Percentiles rank a stretch among this genome's conserved stretches.
These are phyloP conservation scores for Gracilariopsis chorda DNA, from an alignment of 23 red algal genomes.

Conservation along the genomic window DNA sequence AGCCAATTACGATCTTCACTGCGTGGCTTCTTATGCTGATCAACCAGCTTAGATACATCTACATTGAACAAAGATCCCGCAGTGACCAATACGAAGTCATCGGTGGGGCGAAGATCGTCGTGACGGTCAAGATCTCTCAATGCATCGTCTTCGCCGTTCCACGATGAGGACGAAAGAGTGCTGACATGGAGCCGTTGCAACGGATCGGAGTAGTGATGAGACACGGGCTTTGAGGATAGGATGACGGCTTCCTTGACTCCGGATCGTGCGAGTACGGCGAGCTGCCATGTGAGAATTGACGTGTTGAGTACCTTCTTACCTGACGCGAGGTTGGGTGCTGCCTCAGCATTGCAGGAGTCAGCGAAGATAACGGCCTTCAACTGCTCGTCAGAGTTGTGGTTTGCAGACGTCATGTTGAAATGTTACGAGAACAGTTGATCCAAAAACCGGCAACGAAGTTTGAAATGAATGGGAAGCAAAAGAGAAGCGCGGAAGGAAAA, in stretches of 20 bases:
- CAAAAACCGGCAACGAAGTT: too few species aligned
- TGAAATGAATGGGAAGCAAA: too few species aligned
- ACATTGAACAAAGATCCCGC: constrained; percentile 61
- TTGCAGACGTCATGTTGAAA: constrained; percentile 8
- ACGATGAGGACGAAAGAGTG: constrained; percentile 8
- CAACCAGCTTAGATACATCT: constrained; percentile 45
- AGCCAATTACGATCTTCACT: constrained; percentile 69
- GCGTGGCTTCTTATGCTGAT: constrained; percentile 50
- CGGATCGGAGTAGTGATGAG: constrained; percentile 8
- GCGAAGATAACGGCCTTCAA: constrained; percentile 65
- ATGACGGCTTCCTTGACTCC: constrained; percentile 66
- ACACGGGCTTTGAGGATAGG: constrained; percentile 9
- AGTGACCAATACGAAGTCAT: constrained; percentile 77
- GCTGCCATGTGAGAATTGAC: constrained; percentile 56
- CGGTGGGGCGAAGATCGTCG: constrained; percentile 64
- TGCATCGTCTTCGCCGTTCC: constrained; percentile 56
- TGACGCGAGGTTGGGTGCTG: background rate
- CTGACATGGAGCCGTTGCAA: constrained; percentile 20
- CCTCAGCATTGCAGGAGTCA: constrained; percentile 31
- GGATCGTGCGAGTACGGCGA: constrained; percentile 57
- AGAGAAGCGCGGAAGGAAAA: too few species aligned
- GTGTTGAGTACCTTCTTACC: constrained; percentile 58
- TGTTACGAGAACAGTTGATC: too few species aligned
- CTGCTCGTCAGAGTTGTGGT: constrained; percentile 21
- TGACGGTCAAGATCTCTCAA: constrained; percentile 65